Evolutionary conservation across 805 yeast genomes (phyloP).

Genomic region (Alloascoidea hylecoeti): DNA sequence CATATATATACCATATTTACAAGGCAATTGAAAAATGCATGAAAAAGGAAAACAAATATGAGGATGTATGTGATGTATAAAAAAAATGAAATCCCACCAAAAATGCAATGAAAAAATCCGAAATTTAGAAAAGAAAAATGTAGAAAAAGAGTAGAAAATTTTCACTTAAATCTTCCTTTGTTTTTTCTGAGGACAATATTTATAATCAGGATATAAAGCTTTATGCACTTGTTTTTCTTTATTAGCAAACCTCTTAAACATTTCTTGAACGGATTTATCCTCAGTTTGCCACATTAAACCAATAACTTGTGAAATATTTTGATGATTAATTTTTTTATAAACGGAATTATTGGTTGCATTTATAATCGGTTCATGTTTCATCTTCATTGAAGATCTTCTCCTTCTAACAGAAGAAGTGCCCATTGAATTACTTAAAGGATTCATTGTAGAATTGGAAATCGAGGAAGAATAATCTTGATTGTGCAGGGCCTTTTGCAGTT

Average conservation of each 20-base stretch:
- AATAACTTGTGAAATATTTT: constrained; percentile 24
- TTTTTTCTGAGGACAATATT: constrained; percentile 26
- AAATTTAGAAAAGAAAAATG: constrained; percentile 3
- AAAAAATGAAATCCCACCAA: no score
- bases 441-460: not conserved
- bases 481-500: constrained; percentile 6
- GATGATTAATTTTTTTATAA: constrained; percentile 21
- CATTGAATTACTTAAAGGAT: not conserved
- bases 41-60: no score
- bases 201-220: constrained; percentile 27
- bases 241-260: constrained; percentile 21
- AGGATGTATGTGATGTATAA: no score
- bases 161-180: constrained; percentile 4
- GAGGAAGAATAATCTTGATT: constrained; percentile 8
- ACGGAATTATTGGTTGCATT: constrained; percentile 1
- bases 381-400: not conserved
- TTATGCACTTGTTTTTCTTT: constrained; percentile 27
- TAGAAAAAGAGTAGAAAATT: constrained; percentile 4
- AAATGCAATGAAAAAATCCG: constrained; percentile 6
- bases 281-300: constrained; percentile 33
- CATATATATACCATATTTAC: no score
- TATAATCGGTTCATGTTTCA: constrained; percentile 1
- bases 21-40: no score
- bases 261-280: constrained; percentile 18
- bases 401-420: no score